Evolutionary conservation across 805 yeast genomes (phyloP).

Genomic region (Zygotorulaspora danielsina): DNA sequence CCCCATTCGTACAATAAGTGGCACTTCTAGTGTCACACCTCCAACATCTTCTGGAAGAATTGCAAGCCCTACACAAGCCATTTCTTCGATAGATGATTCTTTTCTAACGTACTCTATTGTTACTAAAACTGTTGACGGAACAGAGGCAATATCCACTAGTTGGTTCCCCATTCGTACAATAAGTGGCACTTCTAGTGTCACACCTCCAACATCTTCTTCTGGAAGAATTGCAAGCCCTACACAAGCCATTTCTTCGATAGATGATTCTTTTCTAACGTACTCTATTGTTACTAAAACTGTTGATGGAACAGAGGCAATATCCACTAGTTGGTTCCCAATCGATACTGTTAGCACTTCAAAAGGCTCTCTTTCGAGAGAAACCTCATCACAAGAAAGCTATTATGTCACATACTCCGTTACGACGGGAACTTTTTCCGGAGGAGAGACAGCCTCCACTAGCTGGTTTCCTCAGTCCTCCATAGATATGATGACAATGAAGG

Average conservation of each 20-base stretch:
- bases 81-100: neutral
- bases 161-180: slow-evolving; percentile 24
- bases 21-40: neutral
- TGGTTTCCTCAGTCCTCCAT: slow-evolving; percentile 22
- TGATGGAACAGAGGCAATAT: slow-evolving; percentile 22
- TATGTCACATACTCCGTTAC: neutral
- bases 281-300: slow-evolving; percentile 23
- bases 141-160: slow-evolving; percentile 27
- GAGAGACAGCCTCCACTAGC: slow-evolving; percentile 24
- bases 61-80: too few species aligned
- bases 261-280: slow-evolving; percentile 5
- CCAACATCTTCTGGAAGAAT: neutral
- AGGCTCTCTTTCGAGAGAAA: too few species aligned
- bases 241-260: neutral
- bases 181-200: neutral
- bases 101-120: slow-evolving; percentile 12
- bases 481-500: neutral
- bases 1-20: slow-evolving; percentile 15
- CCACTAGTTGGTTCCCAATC: slow-evolving; percentile 30
- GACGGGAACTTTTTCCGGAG: slow-evolving; percentile 4
- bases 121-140: slow-evolving; percentile 24
- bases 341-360: slow-evolving; percentile 7
- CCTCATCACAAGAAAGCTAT: neutral
- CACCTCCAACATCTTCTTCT: neutral
- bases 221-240: too few species aligned